These are phyloP conservation scores for Zarea fungicola DNA, from an alignment of 2,329 filamentous ascomycete genomes.

Conservation along the genomic window DNA sequence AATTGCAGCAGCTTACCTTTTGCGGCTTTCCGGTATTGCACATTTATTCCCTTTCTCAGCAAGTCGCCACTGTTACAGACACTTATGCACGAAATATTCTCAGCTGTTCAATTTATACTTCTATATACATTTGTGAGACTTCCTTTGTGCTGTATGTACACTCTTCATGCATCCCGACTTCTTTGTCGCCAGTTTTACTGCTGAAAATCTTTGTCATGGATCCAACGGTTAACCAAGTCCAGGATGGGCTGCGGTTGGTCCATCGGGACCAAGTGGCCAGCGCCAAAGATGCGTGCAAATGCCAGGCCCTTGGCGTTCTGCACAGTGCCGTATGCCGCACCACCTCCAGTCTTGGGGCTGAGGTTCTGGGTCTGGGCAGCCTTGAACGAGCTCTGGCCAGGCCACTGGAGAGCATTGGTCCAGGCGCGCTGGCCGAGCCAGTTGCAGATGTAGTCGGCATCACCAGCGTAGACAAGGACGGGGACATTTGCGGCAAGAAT, in stretches of 20 bases:
- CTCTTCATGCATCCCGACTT: not conserved
- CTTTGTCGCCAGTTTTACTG: not conserved
- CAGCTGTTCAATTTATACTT: not conserved
- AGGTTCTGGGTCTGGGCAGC: slow-evolving; percentile 66
- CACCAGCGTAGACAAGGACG: slow-evolving; percentile 88
- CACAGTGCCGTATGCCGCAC: slow-evolving; percentile 62
- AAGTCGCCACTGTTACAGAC: not conserved
- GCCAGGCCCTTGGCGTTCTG: slow-evolving; percentile 92
- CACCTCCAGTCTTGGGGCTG: slow-evolving; percentile 41
- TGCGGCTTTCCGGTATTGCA: no score
- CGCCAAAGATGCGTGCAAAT: slow-evolving; percentile 83
- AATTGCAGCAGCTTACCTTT: no score
- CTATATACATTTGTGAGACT: slow-evolving; percentile 6
- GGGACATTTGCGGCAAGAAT: slow-evolving; percentile 80
- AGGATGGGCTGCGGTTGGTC: slow-evolving; percentile 87
- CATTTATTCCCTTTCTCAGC: no score
- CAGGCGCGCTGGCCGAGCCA: slow-evolving; percentile 98
- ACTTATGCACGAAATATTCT: no score
- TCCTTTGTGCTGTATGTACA: not conserved
- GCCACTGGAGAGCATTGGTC: slow-evolving; percentile 91
- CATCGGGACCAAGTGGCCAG: slow-evolving; percentile 96
- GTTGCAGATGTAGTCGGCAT: slow-evolving; percentile 90
- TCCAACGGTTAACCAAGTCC: slow-evolving; percentile 94
- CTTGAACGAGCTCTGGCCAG: slow-evolving; percentile 76
- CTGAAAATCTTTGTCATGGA: slow-evolving; percentile 31